Evolutionary conservation across 306 rosid genomes (phyloP).

Genomic region (barrel medic (Medicago truncatula)): MtrunA17r5.0-ANR NC_053042.1:55916001-55916500

Average conservation of each 20-base stretch:
- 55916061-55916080: conserved; percentile 87
- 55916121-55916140: conserved; percentile 91
- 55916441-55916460: conserved; percentile 93
- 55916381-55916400: conserved; percentile 99
- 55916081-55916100: conserved; percentile 94
- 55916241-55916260: conserved; percentile 92
- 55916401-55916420: conserved; percentile 95
- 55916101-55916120: conserved; percentile 88
- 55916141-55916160: conserved; percentile 89
- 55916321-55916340: conserved; percentile 97
- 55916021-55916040: conserved; percentile 94
- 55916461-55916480: conserved; percentile 94
- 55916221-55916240: conserved; percentile 96
- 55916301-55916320: conserved; percentile 90
- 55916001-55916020: conserved; percentile 78
- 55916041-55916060: conserved; percentile 94
- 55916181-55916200: conserved; percentile 93
- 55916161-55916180: conserved; percentile 86
- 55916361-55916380: conserved; percentile 96
- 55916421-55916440: conserved; percentile 95
- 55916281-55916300: conserved; percentile 97
- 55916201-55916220: conserved; percentile 83
- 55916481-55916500: conserved; percentile 94
- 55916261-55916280: conserved; percentile 90
- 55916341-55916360: conserved; percentile 92